Percentiles rank a stretch among this genome's conserved stretches.
phyloP scores from a whole-genome alignment of 371 early-diverging fungal species.

The Cokeromyces recurvatus region DNA sequence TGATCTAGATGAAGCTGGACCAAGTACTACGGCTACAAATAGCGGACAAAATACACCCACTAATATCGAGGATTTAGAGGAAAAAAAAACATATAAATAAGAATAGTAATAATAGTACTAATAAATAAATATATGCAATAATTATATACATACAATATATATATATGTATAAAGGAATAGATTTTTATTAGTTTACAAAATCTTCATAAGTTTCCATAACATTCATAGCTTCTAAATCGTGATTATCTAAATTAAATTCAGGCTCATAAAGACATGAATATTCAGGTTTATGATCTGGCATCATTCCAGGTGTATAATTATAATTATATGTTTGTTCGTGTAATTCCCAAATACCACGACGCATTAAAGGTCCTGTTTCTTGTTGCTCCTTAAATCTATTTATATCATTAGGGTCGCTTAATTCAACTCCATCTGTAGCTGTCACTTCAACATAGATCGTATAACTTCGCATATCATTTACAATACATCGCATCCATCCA shows the following conservation, averaged over 20 bases:
- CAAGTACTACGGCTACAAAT: too few species aligned
- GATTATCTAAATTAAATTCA: constrained; percentile 30
- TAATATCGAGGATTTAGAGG: too few species aligned
- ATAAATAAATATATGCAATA: too few species aligned
- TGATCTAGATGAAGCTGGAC: too few species aligned
- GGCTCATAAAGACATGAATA: constrained; percentile 71
- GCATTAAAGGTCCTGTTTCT: constrained; percentile 27
- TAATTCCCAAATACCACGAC: constrained; percentile 80
- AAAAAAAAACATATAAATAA: too few species aligned
- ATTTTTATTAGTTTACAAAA: constrained; percentile 21
- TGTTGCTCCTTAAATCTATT: constrained; percentile 9
- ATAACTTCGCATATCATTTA: constrained; percentile 91
- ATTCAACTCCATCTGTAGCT: constrained; percentile 22
- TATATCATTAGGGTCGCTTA: constrained; percentile 18
- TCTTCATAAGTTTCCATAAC: constrained; percentile 28
- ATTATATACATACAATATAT: too few species aligned
- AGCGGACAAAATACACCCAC: too few species aligned
- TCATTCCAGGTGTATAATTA: constrained; percentile 56
- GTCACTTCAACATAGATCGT: constrained; percentile 71
- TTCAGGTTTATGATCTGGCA: constrained; percentile 61
- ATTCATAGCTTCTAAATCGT: constrained; percentile 14
- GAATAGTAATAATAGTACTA: too few species aligned
- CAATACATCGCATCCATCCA: constrained; percentile 84
- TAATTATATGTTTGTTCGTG: constrained; percentile 94
- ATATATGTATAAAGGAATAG: too few species aligned